Conservation (phyloP, 768 basidiomycete species). For the Tulasnella sp. region DNA sequence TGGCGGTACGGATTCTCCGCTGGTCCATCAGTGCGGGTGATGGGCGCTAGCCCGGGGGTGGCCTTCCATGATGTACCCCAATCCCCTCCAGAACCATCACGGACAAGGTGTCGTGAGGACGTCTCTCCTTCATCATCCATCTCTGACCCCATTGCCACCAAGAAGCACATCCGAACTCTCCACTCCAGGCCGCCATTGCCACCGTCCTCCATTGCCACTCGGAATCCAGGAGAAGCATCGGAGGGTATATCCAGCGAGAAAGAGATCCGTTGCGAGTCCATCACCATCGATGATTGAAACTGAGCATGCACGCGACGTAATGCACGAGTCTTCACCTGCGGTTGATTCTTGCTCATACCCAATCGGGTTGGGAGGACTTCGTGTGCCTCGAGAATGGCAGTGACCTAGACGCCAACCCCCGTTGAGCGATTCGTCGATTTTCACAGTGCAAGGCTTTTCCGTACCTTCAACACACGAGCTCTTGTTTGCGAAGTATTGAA, state of each 20-base stretch:
- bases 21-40: constrained; percentile 45
- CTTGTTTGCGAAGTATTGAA: constrained; percentile 63
- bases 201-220: constrained; percentile 32
- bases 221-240: constrained; percentile 77
- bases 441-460: neutral
- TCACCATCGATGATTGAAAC: constrained; percentile 65
- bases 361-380: constrained; percentile 65
- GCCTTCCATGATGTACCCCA: constrained; percentile 66
- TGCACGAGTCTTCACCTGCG: constrained; percentile 27
- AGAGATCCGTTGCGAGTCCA: constrained; percentile 62
- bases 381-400: constrained; percentile 80
- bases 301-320: constrained; percentile 75
- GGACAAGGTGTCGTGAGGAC: constrained; percentile 39
- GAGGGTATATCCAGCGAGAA: constrained; percentile 89
- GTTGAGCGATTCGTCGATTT: neutral
- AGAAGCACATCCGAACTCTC: constrained; percentile 75
- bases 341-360: constrained; percentile 25
- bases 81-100: constrained; percentile 52
- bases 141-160: constrained; percentile 57
- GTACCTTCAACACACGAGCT: constrained; percentile 74
- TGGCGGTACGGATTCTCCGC: neutral
- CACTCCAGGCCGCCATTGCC: constrained; percentile 80
- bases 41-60: constrained; percentile 45
- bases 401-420: constrained; percentile 47
- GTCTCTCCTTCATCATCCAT: constrained; percentile 41